Percentiles rank a stretch among this genome's conserved stretches.
phyloP scores from a whole-genome alignment of 768 basidiomycete species.

The Suillus subaureus region DNA sequence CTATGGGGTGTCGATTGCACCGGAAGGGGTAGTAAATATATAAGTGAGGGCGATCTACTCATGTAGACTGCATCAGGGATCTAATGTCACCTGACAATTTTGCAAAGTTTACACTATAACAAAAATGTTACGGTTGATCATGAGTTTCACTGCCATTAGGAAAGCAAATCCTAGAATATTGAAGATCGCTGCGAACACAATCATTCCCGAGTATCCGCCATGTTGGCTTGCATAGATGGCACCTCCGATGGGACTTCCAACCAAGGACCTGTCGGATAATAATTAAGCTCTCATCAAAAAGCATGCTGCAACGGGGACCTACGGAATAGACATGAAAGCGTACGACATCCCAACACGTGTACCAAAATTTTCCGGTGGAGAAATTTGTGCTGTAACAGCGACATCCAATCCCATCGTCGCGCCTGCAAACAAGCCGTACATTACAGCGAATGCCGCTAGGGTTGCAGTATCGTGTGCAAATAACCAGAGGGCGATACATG shows the following conservation, averaged over 20 bases:
- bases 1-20: too few relatives aligned
- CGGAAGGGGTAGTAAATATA: not conserved
- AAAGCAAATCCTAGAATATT: slow-evolving; percentile 1
- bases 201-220: not conserved
- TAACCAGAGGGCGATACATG: slow-evolving; percentile 1
- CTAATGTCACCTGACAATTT: not conserved
- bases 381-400: slow-evolving; percentile 8
- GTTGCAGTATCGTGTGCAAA: not conserved
- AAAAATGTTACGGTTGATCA: not conserved
- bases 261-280: not conserved
- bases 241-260: not conserved
- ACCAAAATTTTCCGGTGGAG: slow-evolving; percentile 6
- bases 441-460: not conserved
- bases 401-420: slow-evolving; percentile 3
- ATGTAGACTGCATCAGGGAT: not conserved
- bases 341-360: slow-evolving; percentile 10
- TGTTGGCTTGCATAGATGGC: not conserved
- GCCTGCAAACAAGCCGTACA: not conserved
- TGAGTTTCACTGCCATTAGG: not conserved
- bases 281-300: not conserved
- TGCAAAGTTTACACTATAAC: not conserved
- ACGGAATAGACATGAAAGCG: slow-evolving; percentile 8
- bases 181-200: not conserved
- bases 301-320: not conserved
- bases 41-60: not conserved